Evolutionary conservation across 2,329 filamentous ascomycete genomes (phyloP), one percentile per base, ranked within the genome.

Genomic region (Pseudogymnoascus verrucosus): DNA sequence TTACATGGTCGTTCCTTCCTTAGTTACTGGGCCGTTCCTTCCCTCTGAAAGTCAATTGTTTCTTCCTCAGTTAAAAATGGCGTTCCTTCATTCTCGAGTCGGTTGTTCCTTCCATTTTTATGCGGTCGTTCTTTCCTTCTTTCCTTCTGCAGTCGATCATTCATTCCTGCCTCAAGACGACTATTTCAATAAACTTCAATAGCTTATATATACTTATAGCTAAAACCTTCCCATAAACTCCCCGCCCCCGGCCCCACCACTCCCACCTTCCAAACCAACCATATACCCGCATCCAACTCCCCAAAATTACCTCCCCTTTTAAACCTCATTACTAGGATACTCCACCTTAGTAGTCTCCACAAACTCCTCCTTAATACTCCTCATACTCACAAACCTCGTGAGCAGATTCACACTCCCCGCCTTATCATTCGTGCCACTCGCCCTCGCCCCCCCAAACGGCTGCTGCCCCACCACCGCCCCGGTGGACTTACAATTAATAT

Each of bases 401-500:
- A 90, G 74, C 66, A 89, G 74, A 74, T 85, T 86, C 68, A 79
- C 75, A 71, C 85, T 88, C 37, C 87, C 87, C 14, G 87, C 86
- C 80, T 90, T 90, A 76, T 90, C 88, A 73, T 90, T 89, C 21
- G 87, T 90, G 26, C 87, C 87, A 66, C 84, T 87, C 5, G 85
- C 86, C 67, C 88, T 79, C 11, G 85, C 82, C 62, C 87, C 87
- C 21, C 87, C 87, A 72, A 90, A 90, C 3, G 87, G 84, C 77
- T 90, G 87, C 77, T 90, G 88, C 12, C 86, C 87, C 6, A 89
- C 87, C 23, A 90, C 86, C 14, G 87, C 87, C 40, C 87, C 88
- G 1, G 87, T 90, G 75, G 84, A 88, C 83, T 93, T 93, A 79
- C 87, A 89, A 78, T 93, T 93, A 77, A 93, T 82, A 78, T 93